Percentiles rank a stretch among this genome's conserved stretches.
These are phyloP conservation scores for Lumnitzera littorea DNA, from an alignment of 345 rosid genomes.

Conservation along the genomic window DNA sequence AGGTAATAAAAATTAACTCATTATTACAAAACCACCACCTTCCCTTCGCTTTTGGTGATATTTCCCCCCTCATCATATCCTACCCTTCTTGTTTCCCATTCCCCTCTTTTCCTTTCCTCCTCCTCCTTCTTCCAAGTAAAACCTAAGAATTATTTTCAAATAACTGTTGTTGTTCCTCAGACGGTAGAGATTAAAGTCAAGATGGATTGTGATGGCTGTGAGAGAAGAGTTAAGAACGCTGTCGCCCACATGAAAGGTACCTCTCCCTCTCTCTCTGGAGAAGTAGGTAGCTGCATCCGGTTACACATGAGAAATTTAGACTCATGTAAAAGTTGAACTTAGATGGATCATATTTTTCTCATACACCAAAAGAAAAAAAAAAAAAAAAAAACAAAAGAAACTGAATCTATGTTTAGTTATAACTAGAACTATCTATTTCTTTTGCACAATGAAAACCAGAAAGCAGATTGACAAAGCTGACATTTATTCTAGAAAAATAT, in stretches of 20 bases:
- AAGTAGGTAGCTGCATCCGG: background rate
- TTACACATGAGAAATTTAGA: no score
- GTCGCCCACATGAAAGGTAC: slow-evolving; percentile 75
- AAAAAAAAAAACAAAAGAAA: no score
- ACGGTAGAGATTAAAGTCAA: slow-evolving; percentile 95
- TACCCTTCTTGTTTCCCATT: background rate
- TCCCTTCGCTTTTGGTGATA: background rate
- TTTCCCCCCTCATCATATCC: no score
- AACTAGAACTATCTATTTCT: no score
- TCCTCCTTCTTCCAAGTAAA: slow-evolving; percentile 1
- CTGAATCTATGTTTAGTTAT: no score
- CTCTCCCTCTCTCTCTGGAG: background rate
- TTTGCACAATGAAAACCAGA: no score
- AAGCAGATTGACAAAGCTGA: no score
- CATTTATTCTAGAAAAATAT: no score
- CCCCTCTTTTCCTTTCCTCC: background rate
- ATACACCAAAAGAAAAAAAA: no score
- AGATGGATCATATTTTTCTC: no score
- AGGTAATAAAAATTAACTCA: slow-evolving; percentile 30
- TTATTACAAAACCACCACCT: background rate
- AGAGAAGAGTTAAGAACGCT: slow-evolving; percentile 74
- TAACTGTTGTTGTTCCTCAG: slow-evolving; percentile 24
- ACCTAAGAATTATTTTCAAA: background rate
- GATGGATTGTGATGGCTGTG: slow-evolving; percentile 99
- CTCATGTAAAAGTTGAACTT: background rate